These are phyloP conservation scores for Diphasiastrum complanatum DNA, from an alignment of 83 land plant genomes.

Conservation along the genomic window DNA sequence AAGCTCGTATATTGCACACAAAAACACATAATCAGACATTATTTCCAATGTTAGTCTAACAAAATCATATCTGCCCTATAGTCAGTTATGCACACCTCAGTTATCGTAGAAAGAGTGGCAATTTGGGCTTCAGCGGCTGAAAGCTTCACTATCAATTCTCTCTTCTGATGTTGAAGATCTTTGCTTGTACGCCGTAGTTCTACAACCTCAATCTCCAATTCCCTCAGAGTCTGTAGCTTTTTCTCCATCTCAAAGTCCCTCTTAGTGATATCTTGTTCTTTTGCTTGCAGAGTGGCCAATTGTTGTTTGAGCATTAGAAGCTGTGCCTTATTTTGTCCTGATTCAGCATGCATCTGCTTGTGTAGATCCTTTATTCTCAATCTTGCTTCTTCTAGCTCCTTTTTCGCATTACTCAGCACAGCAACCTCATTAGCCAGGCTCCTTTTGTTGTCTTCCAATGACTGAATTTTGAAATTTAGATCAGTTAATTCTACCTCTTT, in stretches of 20 bases:
- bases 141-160: slow-evolving; percentile 67
- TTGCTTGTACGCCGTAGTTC: slow-evolving; percentile 78
- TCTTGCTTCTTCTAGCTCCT: slow-evolving; percentile 72
- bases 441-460: slow-evolving; percentile 64
- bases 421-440: slow-evolving; percentile 68
- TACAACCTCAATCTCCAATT: slow-evolving; percentile 76
- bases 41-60: too few relatives aligned
- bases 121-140: slow-evolving; percentile 64
- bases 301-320: slow-evolving; percentile 33
- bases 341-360: slow-evolving; percentile 67
- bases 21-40: background rate
- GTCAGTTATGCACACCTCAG: too few relatives aligned
- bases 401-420: slow-evolving; percentile 30
- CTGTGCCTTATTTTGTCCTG: slow-evolving; percentile 73
- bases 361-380: slow-evolving; percentile 74
- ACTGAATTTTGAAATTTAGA: slow-evolving; percentile 51
- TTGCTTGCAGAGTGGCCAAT: slow-evolving; percentile 19
- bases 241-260: slow-evolving; percentile 62
- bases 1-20: too few relatives aligned
- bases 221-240: slow-evolving; percentile 67
- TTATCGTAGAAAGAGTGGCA: slow-evolving; percentile 48
- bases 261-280: slow-evolving; percentile 26
- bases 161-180: slow-evolving; percentile 91
- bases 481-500: slow-evolving; percentile 58
- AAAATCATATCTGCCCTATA: too few relatives aligned